Evolutionary conservation across 2,329 filamentous ascomycete genomes (phyloP), one percentile per base, ranked within the genome.

Genomic region (Bipolaris zeicola): DNA sequence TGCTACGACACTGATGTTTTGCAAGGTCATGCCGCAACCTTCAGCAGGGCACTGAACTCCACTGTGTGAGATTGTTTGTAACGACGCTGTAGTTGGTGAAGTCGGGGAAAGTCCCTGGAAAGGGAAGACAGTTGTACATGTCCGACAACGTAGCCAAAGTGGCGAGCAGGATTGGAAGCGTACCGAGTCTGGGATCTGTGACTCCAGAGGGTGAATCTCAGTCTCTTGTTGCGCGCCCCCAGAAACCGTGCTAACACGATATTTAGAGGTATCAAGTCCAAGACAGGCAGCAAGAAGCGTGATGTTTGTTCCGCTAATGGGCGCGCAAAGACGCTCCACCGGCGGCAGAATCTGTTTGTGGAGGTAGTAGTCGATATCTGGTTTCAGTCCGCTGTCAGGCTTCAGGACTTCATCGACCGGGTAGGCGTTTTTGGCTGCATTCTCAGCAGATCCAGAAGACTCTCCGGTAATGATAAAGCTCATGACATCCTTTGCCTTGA

Each of bases 281-380:
- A 99, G 86, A 74, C 95, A 96, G 73, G 97, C 93, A 1, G 95
- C 95, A 8, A 99, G 84, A 63, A 93, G 88, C 1, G 91, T 87
- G 6, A 94, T 90, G 61, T 96, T 96, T 1, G 95, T 99, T 57
- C 95, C 95, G 13, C 87, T 86, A 69, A 99, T 97, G 58, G 96
- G 96, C 59, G 94, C 95, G 74, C 95, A 99, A 20, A 99, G 87
- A 83, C 95, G 91, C 79, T 99, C 95, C 24, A 99, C 95, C 0
- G 95, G 95, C 10, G 95, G 95, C 78, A 99, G 92, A 57, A 99
- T 97, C 77, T 99, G 95, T 81, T 99, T 99, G 80, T 92, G 89
- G 37, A 99, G 86, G 76, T 99, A 99, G 85, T 93, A 98, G 73
- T 99, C 95, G n/a, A 97, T 85, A 71, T 99, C 95, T 55, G 93